These are phyloP conservation scores for Crepidotus variabilis DNA, from an alignment of 768 basidiomycete genomes.

Conservation along the genomic window DNA sequence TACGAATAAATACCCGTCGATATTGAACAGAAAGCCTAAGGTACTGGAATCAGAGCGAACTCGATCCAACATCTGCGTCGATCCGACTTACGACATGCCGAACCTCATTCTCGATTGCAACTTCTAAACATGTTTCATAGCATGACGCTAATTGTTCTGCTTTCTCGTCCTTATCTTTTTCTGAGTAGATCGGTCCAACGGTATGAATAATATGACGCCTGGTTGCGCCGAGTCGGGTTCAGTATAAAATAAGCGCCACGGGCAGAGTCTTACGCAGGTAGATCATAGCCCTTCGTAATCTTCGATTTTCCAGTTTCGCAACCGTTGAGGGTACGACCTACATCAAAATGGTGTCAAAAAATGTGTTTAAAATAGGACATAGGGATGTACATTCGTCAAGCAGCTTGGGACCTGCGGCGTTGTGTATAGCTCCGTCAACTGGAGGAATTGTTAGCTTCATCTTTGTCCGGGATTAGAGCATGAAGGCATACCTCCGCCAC, in stretches of 20 bases:
- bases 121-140: constrained; percentile 58
- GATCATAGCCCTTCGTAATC: constrained; percentile 71
- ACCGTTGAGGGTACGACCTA: constrained; percentile 63
- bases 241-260: background rate
- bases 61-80: background rate
- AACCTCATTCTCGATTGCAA: constrained; percentile 57
- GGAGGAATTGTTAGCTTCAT: background rate
- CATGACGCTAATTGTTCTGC: constrained; percentile 61
- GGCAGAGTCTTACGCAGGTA: constrained; percentile 59
- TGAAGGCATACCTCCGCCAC: constrained; percentile 61
- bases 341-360: constrained; percentile 1
- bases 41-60: background rate
- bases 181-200: constrained; percentile 71
- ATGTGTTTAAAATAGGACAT: background rate
- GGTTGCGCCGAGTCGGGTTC: background rate
- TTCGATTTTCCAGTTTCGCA: constrained; percentile 74
- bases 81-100: constrained; percentile 54
- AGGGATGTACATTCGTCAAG: constrained; percentile 59
- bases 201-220: constrained; percentile 77
- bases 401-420: constrained; percentile 64
- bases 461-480: background rate
- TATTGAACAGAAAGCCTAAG: constrained; percentile 75
- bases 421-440: constrained; percentile 86
- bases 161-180: constrained; percentile 33
- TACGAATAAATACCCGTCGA: constrained; percentile 81